Conservation (phyloP, 176 grass and related monocot species). For the Guadua angustifolia region DNA sequence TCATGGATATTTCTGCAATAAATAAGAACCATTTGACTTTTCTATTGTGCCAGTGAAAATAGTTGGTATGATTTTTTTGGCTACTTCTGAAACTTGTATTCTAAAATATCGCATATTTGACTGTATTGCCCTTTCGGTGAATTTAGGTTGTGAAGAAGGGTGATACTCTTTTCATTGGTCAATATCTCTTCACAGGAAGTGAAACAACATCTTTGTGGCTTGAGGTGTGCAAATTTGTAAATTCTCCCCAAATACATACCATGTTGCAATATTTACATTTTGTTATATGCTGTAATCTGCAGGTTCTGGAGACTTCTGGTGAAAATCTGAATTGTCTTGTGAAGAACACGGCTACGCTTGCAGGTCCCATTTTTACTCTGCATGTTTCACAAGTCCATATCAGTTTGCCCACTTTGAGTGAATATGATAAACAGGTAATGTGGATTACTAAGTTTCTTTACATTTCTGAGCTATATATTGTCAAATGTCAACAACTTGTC, state of each 20-base stretch:
- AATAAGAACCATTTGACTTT: neutral
- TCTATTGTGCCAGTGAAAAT: slow-evolving; percentile 12
- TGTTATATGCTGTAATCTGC: slow-evolving; percentile 27
- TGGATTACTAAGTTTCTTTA: slow-evolving; percentile 16
- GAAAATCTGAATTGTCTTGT: slow-evolving; percentile 77
- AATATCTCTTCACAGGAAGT: slow-evolving; percentile 99
- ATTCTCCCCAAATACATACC: slow-evolving; percentile 2
- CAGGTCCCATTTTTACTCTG: slow-evolving; percentile 78
- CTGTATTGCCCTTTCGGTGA: slow-evolving; percentile 21
- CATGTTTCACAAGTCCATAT: slow-evolving; percentile 80
- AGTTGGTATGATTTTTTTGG: neutral
- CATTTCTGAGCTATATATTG: slow-evolving; percentile 13
- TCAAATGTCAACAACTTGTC: slow-evolving; percentile 4
- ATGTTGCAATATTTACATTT: slow-evolving; percentile 18
- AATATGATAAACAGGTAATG: slow-evolving; percentile 86
- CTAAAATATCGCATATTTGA: neutral
- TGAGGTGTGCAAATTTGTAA: slow-evolving; percentile 58
- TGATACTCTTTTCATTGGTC: slow-evolving; percentile 94
- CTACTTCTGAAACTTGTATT: neutral
- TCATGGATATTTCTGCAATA: slow-evolving; percentile 7
- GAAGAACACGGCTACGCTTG: slow-evolving; percentile 82
- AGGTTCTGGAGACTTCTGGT: slow-evolving; percentile 75
- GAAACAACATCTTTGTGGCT: slow-evolving; percentile 95
- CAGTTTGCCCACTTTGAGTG: slow-evolving; percentile 84
- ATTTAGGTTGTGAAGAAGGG: slow-evolving; percentile 83